phyloP scores from a whole-genome alignment of 148 eudicot genomes.

The Silene uniflora region DNA sequence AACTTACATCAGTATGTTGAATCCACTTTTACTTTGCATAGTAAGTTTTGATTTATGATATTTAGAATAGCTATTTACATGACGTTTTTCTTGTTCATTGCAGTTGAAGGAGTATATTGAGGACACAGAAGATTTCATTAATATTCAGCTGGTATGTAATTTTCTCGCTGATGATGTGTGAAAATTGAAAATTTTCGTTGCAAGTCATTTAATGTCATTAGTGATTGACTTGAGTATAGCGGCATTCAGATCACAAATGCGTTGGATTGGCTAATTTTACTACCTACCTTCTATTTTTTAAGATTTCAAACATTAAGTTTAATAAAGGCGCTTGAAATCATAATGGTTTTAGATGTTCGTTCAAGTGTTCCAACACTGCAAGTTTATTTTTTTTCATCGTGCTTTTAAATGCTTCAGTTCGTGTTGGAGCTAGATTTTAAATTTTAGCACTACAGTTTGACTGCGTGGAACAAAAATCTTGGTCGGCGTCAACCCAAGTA shows the following conservation, averaged over 20 bases:
- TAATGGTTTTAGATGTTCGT: not conserved
- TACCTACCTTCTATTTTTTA: not conserved
- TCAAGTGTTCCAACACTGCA: not conserved
- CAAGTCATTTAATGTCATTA: not conserved
- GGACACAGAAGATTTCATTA: conserved; percentile 95
- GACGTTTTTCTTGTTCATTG: conserved; percentile 26
- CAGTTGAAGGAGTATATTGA: conserved; percentile 99
- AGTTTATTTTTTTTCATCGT: not conserved
- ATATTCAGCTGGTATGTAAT: conserved; percentile 86
- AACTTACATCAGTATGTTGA: conserved; percentile 72
- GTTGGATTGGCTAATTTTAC: not conserved
- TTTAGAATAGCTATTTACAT: not conserved
- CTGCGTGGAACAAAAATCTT: not conserved
- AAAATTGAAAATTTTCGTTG: not conserved
- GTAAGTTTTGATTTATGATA: conserved; percentile 5
- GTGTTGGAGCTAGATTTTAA: not conserved
- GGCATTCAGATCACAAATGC: not conserved
- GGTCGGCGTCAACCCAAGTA: not conserved
- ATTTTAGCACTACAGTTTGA: not conserved
- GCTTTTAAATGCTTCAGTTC: not conserved
- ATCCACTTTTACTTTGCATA: conserved; percentile 10
- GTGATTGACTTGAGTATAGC: not conserved
- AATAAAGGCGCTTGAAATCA: not conserved
- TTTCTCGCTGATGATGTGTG: conserved; percentile 4
- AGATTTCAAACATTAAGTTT: not conserved